Evolutionary conservation across 2,329 filamentous ascomycete genomes (phyloP).

Genomic region (Colletotrichum scovillei): DNA sequence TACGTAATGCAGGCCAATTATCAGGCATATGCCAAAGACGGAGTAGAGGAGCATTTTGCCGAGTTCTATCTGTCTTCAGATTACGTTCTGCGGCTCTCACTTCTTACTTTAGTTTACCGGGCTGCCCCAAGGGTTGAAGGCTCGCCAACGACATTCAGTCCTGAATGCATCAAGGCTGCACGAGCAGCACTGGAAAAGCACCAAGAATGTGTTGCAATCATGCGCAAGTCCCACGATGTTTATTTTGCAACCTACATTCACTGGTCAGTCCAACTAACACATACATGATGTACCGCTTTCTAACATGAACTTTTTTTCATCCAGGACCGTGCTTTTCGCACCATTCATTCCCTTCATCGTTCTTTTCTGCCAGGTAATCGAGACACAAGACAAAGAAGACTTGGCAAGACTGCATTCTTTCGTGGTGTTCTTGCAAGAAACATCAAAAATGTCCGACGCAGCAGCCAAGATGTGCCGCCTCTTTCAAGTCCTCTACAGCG

Average conservation of each 20-base stretch:
- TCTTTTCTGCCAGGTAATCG: slow-evolving; percentile 62
- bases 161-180: slow-evolving; percentile 55
- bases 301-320: too few relatives aligned
- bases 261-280: slow-evolving; percentile 47
- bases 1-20: background rate
- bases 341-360: slow-evolving; percentile 68
- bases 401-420: slow-evolving; percentile 60
- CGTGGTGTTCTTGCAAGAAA: slow-evolving; percentile 62
- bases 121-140: slow-evolving; percentile 46
- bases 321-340: slow-evolving; percentile 59
- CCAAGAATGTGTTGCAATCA: slow-evolving; percentile 52
- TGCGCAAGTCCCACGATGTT: slow-evolving; percentile 48
- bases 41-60: slow-evolving; percentile 42
- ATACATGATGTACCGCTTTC: background rate
- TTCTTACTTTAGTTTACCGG: slow-evolving; percentile 56
- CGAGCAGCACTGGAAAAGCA: slow-evolving; percentile 54
- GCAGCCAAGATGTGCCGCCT: slow-evolving; percentile 67
- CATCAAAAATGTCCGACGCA: slow-evolving; percentile 57
- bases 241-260: slow-evolving; percentile 54
- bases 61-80: slow-evolving; percentile 51
- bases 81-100: slow-evolving; percentile 54
- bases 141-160: slow-evolving; percentile 50
- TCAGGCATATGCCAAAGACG: background rate
- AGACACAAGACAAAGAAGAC: slow-evolving; percentile 56
- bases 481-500: slow-evolving; percentile 67